Evolutionary conservation across 1,284 basidiomycete species (phyloP).

Genomic region (Ceratobasidium sp.): DNA sequence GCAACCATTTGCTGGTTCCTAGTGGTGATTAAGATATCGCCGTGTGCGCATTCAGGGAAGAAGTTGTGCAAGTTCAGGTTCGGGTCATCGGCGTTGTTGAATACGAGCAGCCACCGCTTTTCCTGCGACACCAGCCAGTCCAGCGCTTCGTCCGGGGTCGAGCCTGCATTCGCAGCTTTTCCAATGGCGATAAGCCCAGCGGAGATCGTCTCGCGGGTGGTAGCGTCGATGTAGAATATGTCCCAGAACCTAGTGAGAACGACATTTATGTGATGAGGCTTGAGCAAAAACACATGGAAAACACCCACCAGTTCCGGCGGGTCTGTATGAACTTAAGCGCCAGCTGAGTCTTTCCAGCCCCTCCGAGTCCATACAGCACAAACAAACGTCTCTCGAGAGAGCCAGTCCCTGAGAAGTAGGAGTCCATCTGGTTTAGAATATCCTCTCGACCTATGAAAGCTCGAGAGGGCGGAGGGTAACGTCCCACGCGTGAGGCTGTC

Average conservation of each 20-base stretch:
- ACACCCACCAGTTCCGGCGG: not conserved
- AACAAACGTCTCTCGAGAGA: not conserved
- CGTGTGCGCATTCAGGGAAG: constrained; percentile 11
- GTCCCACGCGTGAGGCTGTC: not conserved
- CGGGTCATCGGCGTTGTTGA: constrained; percentile 8
- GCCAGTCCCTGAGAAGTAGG: not conserved
- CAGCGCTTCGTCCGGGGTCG: not conserved
- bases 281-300: not conserved
- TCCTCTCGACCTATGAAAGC: constrained; percentile 9
- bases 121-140: constrained; percentile 16
- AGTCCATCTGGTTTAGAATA: not conserved
- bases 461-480: not conserved
- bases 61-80: not conserved
- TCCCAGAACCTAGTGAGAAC: not conserved
- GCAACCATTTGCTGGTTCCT: constrained; percentile 5
- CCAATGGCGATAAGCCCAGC: not conserved
- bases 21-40: constrained; percentile 31
- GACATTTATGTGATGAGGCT: not conserved
- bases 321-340: constrained; percentile 6
- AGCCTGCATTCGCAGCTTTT: not conserved
- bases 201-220: not conserved
- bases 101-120: constrained; percentile 12
- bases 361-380: constrained; percentile 24
- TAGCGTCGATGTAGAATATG: constrained; percentile 28
- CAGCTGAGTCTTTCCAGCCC: constrained; percentile 2